phyloP scores from a whole-genome alignment of 2,329 filamentous ascomycete species.

The Didymosphaeria variabile region DNA sequence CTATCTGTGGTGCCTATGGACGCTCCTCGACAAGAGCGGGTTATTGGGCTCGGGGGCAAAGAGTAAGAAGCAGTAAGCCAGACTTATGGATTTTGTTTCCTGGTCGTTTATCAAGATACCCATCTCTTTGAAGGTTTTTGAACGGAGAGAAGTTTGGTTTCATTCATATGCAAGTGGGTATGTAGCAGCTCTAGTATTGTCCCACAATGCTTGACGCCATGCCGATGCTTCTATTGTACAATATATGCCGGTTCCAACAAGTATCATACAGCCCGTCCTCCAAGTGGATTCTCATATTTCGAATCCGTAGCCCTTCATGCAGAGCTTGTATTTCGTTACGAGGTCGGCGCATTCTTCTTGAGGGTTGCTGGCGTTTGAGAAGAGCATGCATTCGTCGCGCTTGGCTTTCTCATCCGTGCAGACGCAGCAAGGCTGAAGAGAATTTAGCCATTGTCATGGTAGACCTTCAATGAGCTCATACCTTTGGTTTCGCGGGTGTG shows the following conservation, averaged over 20 bases:
- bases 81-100: slow-evolving; percentile 8
- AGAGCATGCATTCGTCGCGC: slow-evolving; percentile 99
- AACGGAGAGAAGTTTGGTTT: slow-evolving; percentile 41
- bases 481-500: slow-evolving; percentile 57
- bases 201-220: slow-evolving; percentile 38
- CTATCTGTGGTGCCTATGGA: slow-evolving; percentile 90
- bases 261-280: slow-evolving; percentile 17
- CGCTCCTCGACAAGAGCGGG: slow-evolving; percentile 68
- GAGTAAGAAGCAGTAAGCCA: slow-evolving; percentile 52
- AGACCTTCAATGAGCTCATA: slow-evolving; percentile 25
- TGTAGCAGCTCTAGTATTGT: slow-evolving; percentile 18
- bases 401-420: slow-evolving; percentile 94
- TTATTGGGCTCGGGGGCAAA: slow-evolving; percentile 41
- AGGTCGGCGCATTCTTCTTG: slow-evolving; percentile 82
- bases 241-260: slow-evolving; percentile 4
- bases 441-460: slow-evolving; percentile 7
- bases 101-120: slow-evolving; percentile 29
- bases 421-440: slow-evolving; percentile 86
- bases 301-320: slow-evolving; percentile 95
- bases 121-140: slow-evolving; percentile 19
- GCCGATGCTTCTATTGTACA: slow-evolving; percentile 46
- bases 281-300: slow-evolving; percentile 56
- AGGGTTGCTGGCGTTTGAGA: slow-evolving; percentile 84
- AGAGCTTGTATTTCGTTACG: slow-evolving; percentile 85
- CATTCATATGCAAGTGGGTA: slow-evolving; percentile 35